Base-by-base conservation (phyloP, 2,329 filamentous ascomycete species). In the Fusarium begoniae region DNA sequence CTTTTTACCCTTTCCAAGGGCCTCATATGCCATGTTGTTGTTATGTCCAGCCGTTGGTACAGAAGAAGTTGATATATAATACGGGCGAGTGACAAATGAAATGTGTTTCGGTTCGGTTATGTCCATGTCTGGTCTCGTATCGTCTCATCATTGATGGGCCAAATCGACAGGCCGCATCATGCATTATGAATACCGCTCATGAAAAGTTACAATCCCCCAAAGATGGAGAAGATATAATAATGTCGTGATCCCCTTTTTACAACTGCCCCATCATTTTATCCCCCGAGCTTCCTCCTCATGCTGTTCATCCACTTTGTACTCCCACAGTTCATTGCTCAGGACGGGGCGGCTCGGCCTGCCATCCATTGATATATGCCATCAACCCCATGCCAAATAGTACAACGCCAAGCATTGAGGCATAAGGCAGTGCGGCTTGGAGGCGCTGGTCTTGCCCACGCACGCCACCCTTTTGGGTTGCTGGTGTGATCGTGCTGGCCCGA, bases 311-410 rank as follows among this genome's bases (percentile, higher is more conserved):
- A 41, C 60, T 64, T 53, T 53, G 43, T 66, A 74, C 47, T 68
- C 43, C 57, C n/a, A 51, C 57, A 51, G n/a, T 66, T 80, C 74
- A 83, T 78, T 78, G 76, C 65, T 84, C 82, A 54, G 81, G 58
- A 28, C 75, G 77, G 8, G 81, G 74, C 44, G 82, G 78, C 58
- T 82, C 77, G 28, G 79, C 45, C 77, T 94, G 92, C 93, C 93
- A 96, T 58, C 92, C 92, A 79, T 96, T 96, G 76, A 96, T 87
- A 82, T 95, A 95, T 47, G 93, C 93, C 94, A 96, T 96, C 73
- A 96, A 82, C 20, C 94, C 93, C 84, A 96, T 92, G 38, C 94
- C 94, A 69, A 96, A 85, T 63, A 96, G 82, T 32, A 96, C 93
- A 38, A 96, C 94, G 17, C 94, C 92, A 51, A 96, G 83, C 89